A percentile compares a stretch with the other conserved stretches of the same genome.
Evolutionary conservation across 1,139 yeast species (phyloP).

Genomic region (Chernovozyma sophiae-reginae): DNA sequence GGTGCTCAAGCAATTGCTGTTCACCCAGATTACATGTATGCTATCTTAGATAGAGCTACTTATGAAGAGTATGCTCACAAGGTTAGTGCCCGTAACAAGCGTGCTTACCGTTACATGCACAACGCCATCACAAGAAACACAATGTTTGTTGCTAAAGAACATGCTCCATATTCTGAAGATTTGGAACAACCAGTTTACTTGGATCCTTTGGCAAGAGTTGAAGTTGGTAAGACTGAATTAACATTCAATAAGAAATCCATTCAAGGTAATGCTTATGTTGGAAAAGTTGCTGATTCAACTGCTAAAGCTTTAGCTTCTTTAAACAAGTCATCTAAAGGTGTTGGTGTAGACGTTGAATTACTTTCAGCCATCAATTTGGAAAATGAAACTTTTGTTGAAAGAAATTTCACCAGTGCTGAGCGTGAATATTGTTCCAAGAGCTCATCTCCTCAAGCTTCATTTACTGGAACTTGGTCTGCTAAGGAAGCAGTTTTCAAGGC

Average conservation of each 20-base stretch:
- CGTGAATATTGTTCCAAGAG: slow-evolving; percentile 71
- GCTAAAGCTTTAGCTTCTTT: slow-evolving; percentile 47
- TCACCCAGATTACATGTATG: slow-evolving; percentile 90
- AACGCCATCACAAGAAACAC: slow-evolving; percentile 89
- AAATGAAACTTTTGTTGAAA: slow-evolving; percentile 83
- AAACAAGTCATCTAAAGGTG: slow-evolving; percentile 58
- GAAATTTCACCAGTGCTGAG: slow-evolving; percentile 85
- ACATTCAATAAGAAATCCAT: slow-evolving; percentile 43
- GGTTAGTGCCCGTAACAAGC: slow-evolving; percentile 79
- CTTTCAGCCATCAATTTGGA: slow-evolving; percentile 74
- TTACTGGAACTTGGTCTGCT: slow-evolving; percentile 98
- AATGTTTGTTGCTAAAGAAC: slow-evolving; percentile 87
- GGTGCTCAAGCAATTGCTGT: slow-evolving; percentile 94
- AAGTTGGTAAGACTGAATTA: slow-evolving; percentile 47
- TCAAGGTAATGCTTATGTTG: slow-evolving; percentile 30
- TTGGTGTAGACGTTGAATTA: slow-evolving; percentile 96
- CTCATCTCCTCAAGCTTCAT: slow-evolving; percentile 80
- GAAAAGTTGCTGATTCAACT: slow-evolving; percentile 38
- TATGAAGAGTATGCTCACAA: slow-evolving; percentile 67
- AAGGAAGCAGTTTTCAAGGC: slow-evolving; percentile 99
- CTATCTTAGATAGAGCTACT: slow-evolving; percentile 66
- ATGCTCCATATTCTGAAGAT: slow-evolving; percentile 87
- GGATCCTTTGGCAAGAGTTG: slow-evolving; percentile 91
- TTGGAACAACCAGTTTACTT: slow-evolving; percentile 87
- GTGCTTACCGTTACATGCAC: slow-evolving; percentile 94